Percentiles rank a stretch among this genome's conserved stretches.
phyloP scores from a whole-genome alignment of 2,329 filamentous ascomycete species.

The Coniella lustricola region DNA sequence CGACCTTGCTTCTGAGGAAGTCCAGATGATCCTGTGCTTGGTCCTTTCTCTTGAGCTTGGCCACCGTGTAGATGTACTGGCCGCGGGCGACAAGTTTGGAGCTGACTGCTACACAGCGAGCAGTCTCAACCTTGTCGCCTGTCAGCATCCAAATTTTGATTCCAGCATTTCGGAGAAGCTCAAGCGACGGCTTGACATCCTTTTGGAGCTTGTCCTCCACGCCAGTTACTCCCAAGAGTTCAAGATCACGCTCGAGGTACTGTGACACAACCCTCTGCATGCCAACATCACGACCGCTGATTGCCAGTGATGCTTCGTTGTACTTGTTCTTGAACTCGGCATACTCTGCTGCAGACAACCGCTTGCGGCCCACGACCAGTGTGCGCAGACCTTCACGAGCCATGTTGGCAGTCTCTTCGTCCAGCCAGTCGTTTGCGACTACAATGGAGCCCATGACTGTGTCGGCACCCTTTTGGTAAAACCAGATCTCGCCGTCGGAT shows the following conservation, averaged over 20 bases:
- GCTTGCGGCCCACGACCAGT: conserved; percentile 88
- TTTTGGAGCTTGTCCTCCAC: conserved; percentile 95
- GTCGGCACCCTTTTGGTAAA: conserved; percentile 97
- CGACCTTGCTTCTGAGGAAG: conserved; percentile 79
- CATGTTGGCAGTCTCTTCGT: conserved; percentile 99
- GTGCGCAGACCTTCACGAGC: conserved; percentile 91
- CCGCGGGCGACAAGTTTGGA: conserved; percentile 89
- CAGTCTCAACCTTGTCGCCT: conserved; percentile 96
- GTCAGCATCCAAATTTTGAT: conserved; percentile 99
- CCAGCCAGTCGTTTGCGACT: conserved; percentile 93
- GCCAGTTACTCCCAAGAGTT: conserved; percentile 92
- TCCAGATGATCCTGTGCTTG: conserved; percentile 82
- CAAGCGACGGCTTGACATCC: conserved; percentile 91
- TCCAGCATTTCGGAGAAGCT: conserved; percentile 90
- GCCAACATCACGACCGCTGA: conserved; percentile 71
- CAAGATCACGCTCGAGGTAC: conserved; percentile 79
- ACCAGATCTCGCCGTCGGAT: conserved; percentile 79
- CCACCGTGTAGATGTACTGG: conserved; percentile 92
- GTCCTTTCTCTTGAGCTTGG: conserved; percentile 76
- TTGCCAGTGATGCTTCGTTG: conserved; percentile 70
- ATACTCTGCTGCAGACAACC: conserved; percentile 71
- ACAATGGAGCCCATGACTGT: conserved; percentile 98
- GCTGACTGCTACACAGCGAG: conserved; percentile 89
- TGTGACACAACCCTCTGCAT: conserved; percentile 76
- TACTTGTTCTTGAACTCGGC: conserved; percentile 69